Evolutionary conservation across 2,329 filamentous ascomycete species (phyloP).

Genomic region (Plectosphaerella cucumerina): DNA sequence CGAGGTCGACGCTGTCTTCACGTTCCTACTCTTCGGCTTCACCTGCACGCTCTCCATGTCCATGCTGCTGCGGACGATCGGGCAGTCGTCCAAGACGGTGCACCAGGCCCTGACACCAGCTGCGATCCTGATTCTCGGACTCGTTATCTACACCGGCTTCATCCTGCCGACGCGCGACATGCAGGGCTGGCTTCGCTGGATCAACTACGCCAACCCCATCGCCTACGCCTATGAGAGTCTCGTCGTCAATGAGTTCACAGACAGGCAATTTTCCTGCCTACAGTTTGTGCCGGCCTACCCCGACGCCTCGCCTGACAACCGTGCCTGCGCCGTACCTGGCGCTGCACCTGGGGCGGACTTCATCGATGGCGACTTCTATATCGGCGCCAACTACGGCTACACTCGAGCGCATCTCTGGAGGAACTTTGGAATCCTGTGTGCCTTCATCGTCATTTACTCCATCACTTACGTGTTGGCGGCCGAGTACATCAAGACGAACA

Average conservation of each 20-base stretch:
- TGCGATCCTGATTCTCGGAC: slow-evolving; percentile 45
- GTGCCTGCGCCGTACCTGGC: slow-evolving; percentile 40
- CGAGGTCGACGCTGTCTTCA: slow-evolving; percentile 49
- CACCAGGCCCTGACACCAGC: slow-evolving; percentile 50
- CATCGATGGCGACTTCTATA: slow-evolving; percentile 41
- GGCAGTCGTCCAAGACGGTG: slow-evolving; percentile 43
- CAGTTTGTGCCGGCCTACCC: slow-evolving; percentile 18
- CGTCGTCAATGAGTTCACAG: slow-evolving; percentile 59
- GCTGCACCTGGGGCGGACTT: slow-evolving; percentile 33
- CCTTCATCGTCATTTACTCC: slow-evolving; percentile 43
- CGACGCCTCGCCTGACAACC: slow-evolving; percentile 15
- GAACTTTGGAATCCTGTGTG: slow-evolving; percentile 54
- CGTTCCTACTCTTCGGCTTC: slow-evolving; percentile 48
- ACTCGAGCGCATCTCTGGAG: slow-evolving; percentile 41
- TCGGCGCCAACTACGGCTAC: slow-evolving; percentile 41
- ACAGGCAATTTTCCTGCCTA: slow-evolving; percentile 36
- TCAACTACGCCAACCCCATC: slow-evolving; percentile 49
- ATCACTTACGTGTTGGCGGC: slow-evolving; percentile 43
- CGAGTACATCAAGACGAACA: slow-evolving; percentile 40
- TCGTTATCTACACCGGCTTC: slow-evolving; percentile 55
- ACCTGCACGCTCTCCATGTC: slow-evolving; percentile 44
- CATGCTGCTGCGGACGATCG: slow-evolving; percentile 45
- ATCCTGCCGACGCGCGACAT: slow-evolving; percentile 35
- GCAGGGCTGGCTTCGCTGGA: slow-evolving; percentile 45
- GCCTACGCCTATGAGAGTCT: slow-evolving; percentile 64